These are phyloP conservation scores for Neurospora pannonica DNA, from an alignment of 495 filamentous ascomycete genomes.

Conservation along the genomic window DNA sequence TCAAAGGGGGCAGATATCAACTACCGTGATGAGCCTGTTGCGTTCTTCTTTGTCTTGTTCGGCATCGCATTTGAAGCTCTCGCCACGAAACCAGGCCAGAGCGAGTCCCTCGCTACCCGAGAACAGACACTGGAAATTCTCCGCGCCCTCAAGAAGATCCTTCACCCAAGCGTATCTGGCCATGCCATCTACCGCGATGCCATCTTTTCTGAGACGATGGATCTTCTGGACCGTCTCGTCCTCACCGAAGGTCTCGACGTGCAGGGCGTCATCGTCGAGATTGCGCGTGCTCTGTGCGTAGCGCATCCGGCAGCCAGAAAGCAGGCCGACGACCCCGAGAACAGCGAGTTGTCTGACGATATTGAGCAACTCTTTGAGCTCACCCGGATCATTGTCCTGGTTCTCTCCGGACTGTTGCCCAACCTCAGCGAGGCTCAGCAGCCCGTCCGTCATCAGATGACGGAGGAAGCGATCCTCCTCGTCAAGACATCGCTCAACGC, in stretches of 20 bases:
- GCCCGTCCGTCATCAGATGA: constrained; percentile 58
- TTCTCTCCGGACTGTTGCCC: constrained; percentile 76
- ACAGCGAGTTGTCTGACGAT: constrained; percentile 79
- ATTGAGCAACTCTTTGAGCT: constrained; percentile 98
- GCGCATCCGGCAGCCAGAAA: constrained; percentile 81
- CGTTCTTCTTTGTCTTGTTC: constrained; percentile 98
- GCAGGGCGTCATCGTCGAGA: constrained; percentile 88
- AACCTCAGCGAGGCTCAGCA: constrained; percentile 72
- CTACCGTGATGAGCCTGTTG: constrained; percentile 94
- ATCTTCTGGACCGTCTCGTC: constrained; percentile 84
- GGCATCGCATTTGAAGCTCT: constrained; percentile 94
- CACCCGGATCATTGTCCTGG: constrained; percentile 88
- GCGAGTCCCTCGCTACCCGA: constrained; percentile 58
- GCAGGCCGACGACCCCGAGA: constrained; percentile 47
- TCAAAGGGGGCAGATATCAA: constrained; percentile 67
- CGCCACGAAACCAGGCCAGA: constrained; percentile 60
- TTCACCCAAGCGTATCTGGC: constrained; percentile 89
- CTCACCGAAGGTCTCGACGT: constrained; percentile 82
- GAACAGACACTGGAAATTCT: constrained; percentile 85
- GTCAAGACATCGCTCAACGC: constrained; percentile 72
- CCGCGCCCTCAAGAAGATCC: constrained; percentile 85
- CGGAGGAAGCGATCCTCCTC: constrained; percentile 76
- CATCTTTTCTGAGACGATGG: constrained; percentile 96
- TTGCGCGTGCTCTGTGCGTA: constrained; percentile 79
- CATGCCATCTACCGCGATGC: constrained; percentile 93